phyloP scores from a whole-genome alignment of 768 basidiomycete genomes.

The Sarcodon sp. region DNA sequence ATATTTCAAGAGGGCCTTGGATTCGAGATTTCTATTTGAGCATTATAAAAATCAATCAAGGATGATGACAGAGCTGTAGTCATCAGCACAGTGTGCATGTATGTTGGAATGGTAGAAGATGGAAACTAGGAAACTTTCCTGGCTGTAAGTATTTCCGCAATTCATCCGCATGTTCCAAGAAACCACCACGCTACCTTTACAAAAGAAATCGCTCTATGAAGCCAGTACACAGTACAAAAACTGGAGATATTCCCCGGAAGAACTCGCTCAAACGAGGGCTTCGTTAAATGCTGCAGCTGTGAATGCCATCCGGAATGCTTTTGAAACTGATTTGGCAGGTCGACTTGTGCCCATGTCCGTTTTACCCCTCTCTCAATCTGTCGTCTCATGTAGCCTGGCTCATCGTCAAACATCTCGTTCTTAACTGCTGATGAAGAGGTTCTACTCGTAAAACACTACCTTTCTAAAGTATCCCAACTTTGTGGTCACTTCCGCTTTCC shows the following conservation, averaged over 20 bases:
- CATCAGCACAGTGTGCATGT: too few relatives aligned
- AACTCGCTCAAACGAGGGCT: constrained; percentile 44
- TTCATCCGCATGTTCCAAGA: not conserved
- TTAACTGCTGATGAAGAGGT: constrained; percentile 75
- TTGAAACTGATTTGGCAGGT: constrained; percentile 70
- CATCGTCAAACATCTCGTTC: constrained; percentile 62
- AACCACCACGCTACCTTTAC: not conserved
- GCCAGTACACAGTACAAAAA: constrained; percentile 72
- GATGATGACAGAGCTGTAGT: too few relatives aligned
- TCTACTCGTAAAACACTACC: constrained; percentile 79
- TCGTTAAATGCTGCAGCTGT: constrained; percentile 70
- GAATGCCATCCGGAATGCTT: constrained; percentile 58
- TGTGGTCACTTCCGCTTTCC: constrained; percentile 81
- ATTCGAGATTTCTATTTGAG: too few relatives aligned
- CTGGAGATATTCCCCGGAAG: constrained; percentile 77
- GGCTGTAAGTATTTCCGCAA: not conserved
- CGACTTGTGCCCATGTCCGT: not conserved
- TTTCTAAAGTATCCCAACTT: constrained; percentile 73
- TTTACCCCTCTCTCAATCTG: constrained; percentile 4
- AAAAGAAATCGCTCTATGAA: constrained; percentile 45
- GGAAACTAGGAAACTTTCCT: too few relatives aligned
- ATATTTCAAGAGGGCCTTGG: too few relatives aligned
- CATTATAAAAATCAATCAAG: too few relatives aligned
- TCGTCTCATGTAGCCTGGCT: constrained; percentile 41
- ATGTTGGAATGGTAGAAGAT: too few relatives aligned